These are phyloP conservation scores for Aspergillus asperescens DNA, from an alignment of 495 filamentous ascomycete genomes.

Conservation along the genomic window DNA sequence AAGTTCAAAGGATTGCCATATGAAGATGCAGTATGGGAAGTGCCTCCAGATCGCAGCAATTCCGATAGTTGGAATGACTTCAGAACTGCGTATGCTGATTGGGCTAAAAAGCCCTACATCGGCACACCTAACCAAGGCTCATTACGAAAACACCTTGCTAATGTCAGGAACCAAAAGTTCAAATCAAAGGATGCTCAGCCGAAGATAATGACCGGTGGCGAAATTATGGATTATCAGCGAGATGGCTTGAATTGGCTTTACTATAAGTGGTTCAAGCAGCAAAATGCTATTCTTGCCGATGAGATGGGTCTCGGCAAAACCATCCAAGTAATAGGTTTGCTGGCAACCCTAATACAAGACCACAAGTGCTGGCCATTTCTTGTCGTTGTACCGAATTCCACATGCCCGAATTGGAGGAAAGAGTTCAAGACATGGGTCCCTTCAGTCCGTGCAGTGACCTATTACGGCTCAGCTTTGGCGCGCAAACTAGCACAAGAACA, in stretches of 20 bases:
- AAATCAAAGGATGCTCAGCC: slow-evolving; percentile 69
- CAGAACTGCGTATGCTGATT: slow-evolving; percentile 75
- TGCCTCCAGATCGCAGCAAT: slow-evolving; percentile 63
- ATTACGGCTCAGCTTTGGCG: slow-evolving; percentile 68
- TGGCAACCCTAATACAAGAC: slow-evolving; percentile 71
- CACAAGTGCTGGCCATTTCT: slow-evolving; percentile 89
- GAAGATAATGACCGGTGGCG: slow-evolving; percentile 62
- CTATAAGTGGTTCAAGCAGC: slow-evolving; percentile 73
- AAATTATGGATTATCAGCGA: slow-evolving; percentile 89
- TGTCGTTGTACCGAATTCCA: slow-evolving; percentile 88
- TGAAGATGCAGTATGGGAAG: slow-evolving; percentile 87
- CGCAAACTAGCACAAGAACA: slow-evolving; percentile 66
- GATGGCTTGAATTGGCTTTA: slow-evolving; percentile 97
- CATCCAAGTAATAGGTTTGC: slow-evolving; percentile 81
- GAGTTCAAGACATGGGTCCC: slow-evolving; percentile 96
- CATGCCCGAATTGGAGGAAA: slow-evolving; percentile 92
- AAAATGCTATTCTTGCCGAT: slow-evolving; percentile 93
- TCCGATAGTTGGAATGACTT: slow-evolving; percentile 75
- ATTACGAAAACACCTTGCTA: slow-evolving; percentile 56
- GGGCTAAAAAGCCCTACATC: slow-evolving; percentile 69
- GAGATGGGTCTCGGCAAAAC: slow-evolving; percentile 99
- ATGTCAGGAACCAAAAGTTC: slow-evolving; percentile 61
- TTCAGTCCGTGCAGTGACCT: slow-evolving; percentile 78
- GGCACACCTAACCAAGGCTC: slow-evolving; percentile 45
- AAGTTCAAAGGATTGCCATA: slow-evolving; percentile 97